Percentiles rank a stretch among this genome's conserved stretches.
These are phyloP conservation scores for Vitis rotundifolia DNA, from an alignment of 164 flowering plant genomes.

Conservation along the genomic window DNA sequence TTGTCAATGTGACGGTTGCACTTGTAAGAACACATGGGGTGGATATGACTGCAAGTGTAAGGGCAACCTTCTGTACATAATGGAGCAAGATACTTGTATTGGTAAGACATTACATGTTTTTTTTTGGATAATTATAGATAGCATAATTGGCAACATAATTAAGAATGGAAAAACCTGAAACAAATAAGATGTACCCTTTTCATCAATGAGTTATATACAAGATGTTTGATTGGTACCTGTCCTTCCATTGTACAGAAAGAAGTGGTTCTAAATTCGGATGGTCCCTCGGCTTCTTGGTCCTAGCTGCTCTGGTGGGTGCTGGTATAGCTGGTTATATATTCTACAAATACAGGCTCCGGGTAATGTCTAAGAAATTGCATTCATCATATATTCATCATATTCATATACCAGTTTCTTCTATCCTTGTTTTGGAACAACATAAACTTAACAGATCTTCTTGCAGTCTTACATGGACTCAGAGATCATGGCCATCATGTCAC, in stretches of 20 bases:
- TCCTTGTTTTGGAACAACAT: background rate
- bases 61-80: constrained; percentile 64
- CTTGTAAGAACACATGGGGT: constrained; percentile 85
- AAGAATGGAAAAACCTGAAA: too few relatives aligned
- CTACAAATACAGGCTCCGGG: constrained; percentile 93
- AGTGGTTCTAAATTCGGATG: constrained; percentile 53
- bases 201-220: too few relatives aligned
- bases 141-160: too few relatives aligned
- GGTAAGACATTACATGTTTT: constrained; percentile 45
- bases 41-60: constrained; percentile 83
- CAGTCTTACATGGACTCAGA: constrained; percentile 98
- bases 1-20: constrained; percentile 86
- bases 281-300: constrained; percentile 50
- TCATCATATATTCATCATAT: background rate
- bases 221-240: background rate
- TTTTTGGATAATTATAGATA: background rate
- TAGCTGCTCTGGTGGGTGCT: constrained; percentile 49
- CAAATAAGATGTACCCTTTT: too few relatives aligned
- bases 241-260: constrained; percentile 40
- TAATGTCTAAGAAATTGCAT: constrained; percentile 17
- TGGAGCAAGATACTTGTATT: constrained; percentile 84
- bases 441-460: constrained; percentile 4
- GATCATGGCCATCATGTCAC: constrained; percentile 96
- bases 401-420: background rate
- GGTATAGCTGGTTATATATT: constrained; percentile 75